Evolutionary conservation across 495 filamentous ascomycete genomes (phyloP), one percentile per base, ranked within the genome.

Genomic region (Podospora pseudopauciseta): DNA sequence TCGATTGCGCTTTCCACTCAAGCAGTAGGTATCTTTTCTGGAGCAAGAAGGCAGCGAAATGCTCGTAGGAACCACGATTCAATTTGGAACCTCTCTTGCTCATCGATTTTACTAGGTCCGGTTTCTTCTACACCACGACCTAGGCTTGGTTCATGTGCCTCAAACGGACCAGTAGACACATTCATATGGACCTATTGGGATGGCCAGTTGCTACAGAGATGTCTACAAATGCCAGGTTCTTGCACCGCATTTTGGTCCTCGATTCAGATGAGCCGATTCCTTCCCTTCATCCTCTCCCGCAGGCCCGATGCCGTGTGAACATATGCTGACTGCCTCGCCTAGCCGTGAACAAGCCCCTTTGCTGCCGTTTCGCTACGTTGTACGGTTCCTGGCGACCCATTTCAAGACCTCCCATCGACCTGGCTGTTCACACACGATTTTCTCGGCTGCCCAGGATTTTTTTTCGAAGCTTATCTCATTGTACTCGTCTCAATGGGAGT

Each of bases 371-470:
- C 27, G 19, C 32, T n/a, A 32, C 61, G 61, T 63, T 32, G 19
- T 19, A 63, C 61, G 61, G 61, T 63, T 63, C 61, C 61, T 63
- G 20, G n/a, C 16, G 61, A 63, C 28, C 61, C 4, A 18, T 63
- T 63, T 44, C 0, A 16, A 32, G 30, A 49, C 61, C 61, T n/a
- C 34, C 32, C 61, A 18, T 44, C 26, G 16, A 30, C 16, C 30
- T 5, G 1, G 30, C 30, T 7, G 7, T 32, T 32, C 4, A 26
- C 16, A 27, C 9, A 61, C 26, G 23, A 49, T 18, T 49, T 49
- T 0, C 39, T 18, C 13, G 39, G 39, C 9, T 49, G 9, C 3
- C 2, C 1, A 16, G 39, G 13, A 49, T 2, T 3, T 16, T 49
- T 49, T 16, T 6, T 16, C 39, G 39, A 49, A 49, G 7, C 39